Evolutionary conservation across 495 filamentous ascomycete genomes (phyloP), one percentile per base, ranked within the genome.

Genomic region (Hypoxylon perforatum): DNA sequence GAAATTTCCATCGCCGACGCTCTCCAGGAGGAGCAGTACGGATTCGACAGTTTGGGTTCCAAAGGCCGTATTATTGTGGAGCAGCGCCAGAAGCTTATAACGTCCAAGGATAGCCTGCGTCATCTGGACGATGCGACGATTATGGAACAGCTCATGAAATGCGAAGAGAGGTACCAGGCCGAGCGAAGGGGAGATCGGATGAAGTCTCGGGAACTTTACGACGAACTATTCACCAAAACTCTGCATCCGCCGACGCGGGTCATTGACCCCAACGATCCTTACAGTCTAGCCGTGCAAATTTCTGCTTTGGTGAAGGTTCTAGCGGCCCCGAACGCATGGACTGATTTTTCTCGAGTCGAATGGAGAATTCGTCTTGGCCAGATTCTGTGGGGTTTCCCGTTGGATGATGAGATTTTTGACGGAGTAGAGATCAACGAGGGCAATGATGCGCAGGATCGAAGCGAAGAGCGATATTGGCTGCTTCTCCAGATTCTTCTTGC

Each of bases 361-460:
- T 94, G 91, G 91, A 83, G 92, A 17, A 86, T 94, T 23, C 80
- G 89, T 10, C 83, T 90, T 1, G 92, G 92, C n/a, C 92, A 95
- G 69, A 76, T 95, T 60, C 78, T 96, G 15, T 96, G 91, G 91
- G 90, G 88, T 17, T 74, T 79, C n/a, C 78, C 81, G 15, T 73
- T 80, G 39, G 79, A 79, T 38, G 86, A 86, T 53, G 84, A 85
- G 12, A 76, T 87, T 51, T 81, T 77, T 45, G 72, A 85, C 30
- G 78, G 81, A 1, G 60, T 75, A 7, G 72, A 75, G 14, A 75
- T 77, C 42, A 69, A 67, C 46, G 78, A 79, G 4, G 73, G 72
- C 12, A 75, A 80, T 2, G 74, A 75, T 5, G 72, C 80, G 2
- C 76, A 76, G 38, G 84, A 82, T 50, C 72, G 76, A 47, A 76